Evolutionary conservation across 768 basidiomycete genomes (phyloP).

Genomic region (Hemileccinum impolitum): DNA sequence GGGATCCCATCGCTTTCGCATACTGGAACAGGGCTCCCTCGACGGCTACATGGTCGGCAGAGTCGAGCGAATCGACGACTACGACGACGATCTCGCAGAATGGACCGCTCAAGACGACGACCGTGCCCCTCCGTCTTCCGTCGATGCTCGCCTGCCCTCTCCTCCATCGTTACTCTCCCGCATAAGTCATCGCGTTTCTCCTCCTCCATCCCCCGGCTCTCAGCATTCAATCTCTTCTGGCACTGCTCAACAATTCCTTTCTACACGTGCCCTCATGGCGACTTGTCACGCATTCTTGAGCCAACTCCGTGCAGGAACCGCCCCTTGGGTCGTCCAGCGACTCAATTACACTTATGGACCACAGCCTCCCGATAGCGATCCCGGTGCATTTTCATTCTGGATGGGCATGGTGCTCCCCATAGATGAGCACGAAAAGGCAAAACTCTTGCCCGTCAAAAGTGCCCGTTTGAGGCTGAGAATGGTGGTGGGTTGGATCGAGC

Average conservation of each 20-base stretch:
- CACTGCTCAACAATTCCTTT: conserved; percentile 10
- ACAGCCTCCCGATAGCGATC: conserved; percentile 61
- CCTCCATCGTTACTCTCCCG: conserved; percentile 17
- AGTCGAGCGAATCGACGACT: conserved; percentile 56
- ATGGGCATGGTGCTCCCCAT: conserved; percentile 89
- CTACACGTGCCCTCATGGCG: conserved; percentile 38
- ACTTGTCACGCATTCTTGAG: conserved; percentile 60
- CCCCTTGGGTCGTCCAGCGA: conserved; percentile 92
- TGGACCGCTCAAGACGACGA: conserved; percentile 22
- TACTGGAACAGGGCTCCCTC: conserved; percentile 76
- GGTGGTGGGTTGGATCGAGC: conserved; percentile 94
- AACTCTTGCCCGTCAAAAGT: conserved; percentile 78
- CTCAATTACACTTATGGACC: conserved; percentile 75
- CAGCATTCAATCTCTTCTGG: conserved; percentile 2
- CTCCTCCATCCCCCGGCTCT: conserved; percentile 4
- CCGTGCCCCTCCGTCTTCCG: conserved; percentile 7
- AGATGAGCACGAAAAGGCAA: conserved; percentile 85
- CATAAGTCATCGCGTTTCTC: conserved; percentile 11
- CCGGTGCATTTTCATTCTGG: conserved; percentile 79
- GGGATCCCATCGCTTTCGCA: conserved; percentile 73
- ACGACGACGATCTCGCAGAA: conserved; percentile 32
- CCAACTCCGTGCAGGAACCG: conserved; percentile 63
- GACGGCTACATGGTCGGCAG: conserved; percentile 91
- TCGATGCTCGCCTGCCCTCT: conserved; percentile 4
- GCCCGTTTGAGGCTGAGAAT: conserved; percentile 76